These are phyloP conservation scores for Vanrija humicola DNA, from an alignment of 1,284 basidiomycete species.

Conservation along the genomic window DNA sequence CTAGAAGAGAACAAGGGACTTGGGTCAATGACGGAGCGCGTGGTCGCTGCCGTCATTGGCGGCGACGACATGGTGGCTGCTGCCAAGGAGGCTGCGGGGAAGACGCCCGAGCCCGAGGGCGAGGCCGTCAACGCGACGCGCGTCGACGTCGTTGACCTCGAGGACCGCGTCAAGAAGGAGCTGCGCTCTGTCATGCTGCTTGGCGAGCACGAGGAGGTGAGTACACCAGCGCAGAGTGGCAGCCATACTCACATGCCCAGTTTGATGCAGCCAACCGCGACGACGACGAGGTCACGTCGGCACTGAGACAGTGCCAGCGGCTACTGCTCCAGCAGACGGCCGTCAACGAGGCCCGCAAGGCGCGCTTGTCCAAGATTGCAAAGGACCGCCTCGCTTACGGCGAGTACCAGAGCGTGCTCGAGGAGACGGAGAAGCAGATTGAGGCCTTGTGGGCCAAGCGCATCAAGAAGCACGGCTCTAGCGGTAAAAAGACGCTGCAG, in stretches of 20 bases:
- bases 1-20: conserved; percentile 41
- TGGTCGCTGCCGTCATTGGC: conserved; percentile 72
- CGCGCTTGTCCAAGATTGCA: conserved; percentile 69
- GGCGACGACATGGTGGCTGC: conserved; percentile 15
- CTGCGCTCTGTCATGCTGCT: conserved; percentile 54
- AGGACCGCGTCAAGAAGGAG: conserved; percentile 55
- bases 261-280: conserved; percentile 71
- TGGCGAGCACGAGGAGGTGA: conserved; percentile 52
- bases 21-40: conserved; percentile 46
- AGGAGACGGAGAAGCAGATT: conserved; percentile 78
- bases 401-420: conserved; percentile 75
- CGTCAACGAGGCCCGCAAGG: conserved; percentile 77
- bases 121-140: conserved; percentile 9
- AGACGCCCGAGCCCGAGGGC: conserved; percentile 12
- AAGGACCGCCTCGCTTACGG: conserved; percentile 82
- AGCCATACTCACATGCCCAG: conserved; percentile 47
- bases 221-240: conserved; percentile 13
- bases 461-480: conserved; percentile 55
- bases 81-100: conserved; percentile 56
- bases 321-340: conserved; percentile 70
- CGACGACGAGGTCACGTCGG: conserved; percentile 88
- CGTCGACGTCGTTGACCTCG: conserved; percentile 53
- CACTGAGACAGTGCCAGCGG: conserved; percentile 81
- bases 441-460: conserved; percentile 52
- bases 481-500: conserved; percentile 50